These are phyloP conservation scores for Gnomoniopsis sp. DNA, from an alignment of 2,329 filamentous ascomycete species.

Conservation along the genomic window DNA sequence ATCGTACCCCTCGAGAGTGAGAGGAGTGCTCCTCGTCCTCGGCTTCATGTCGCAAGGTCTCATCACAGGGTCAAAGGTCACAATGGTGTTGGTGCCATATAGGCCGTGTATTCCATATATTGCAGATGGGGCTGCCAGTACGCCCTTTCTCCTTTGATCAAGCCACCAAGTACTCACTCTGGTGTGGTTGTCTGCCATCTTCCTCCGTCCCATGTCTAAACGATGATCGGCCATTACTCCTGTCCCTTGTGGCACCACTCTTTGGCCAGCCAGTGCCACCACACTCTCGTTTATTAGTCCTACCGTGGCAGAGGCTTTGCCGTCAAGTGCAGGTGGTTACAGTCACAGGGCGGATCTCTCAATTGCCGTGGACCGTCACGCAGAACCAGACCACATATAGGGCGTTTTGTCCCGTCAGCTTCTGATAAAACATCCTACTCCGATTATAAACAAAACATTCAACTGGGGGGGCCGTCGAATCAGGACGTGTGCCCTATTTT, in stretches of 20 bases:
- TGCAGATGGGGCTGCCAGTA: too few species aligned
- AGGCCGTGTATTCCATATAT: not conserved
- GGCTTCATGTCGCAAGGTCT: not conserved
- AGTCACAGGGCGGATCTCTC: not conserved
- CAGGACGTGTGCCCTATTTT: too few species aligned
- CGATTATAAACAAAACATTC: not conserved
- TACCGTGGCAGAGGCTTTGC: not conserved
- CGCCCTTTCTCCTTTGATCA: not conserved
- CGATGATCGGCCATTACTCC: not conserved
- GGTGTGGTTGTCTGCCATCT: not conserved
- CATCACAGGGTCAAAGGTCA: too few species aligned
- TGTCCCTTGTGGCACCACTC: too few species aligned
- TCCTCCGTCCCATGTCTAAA: not conserved
- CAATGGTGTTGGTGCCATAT: not conserved
- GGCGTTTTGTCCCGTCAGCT: not conserved
- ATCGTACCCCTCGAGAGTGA: not conserved
- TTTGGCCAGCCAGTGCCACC: too few species aligned
- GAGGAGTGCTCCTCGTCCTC: not conserved
- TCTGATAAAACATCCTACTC: not conserved
- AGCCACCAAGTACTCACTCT: not conserved
- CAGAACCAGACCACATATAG: not conserved
- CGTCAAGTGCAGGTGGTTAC: not conserved
- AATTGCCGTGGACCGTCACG: not conserved
- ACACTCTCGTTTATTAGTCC: too few species aligned
- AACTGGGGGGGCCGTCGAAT: too few species aligned